Percentiles rank a stretch among this genome's conserved stretches.
Evolutionary conservation across 306 rosid species (phyloP).

Genomic region (Prinsepia uniflora): DNA sequence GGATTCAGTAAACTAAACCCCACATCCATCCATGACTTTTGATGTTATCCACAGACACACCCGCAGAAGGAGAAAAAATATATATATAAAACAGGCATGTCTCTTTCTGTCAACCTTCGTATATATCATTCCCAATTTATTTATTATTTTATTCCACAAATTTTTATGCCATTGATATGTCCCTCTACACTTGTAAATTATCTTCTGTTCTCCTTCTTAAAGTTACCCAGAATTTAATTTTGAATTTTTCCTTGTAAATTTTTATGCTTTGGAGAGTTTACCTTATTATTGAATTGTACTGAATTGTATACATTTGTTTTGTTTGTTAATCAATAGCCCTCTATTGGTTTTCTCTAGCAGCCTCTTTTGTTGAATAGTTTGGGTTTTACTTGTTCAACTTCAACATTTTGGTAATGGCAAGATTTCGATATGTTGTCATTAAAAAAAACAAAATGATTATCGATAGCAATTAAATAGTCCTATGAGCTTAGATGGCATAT

Average conservation of each 20-base stretch:
- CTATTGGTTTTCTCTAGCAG: not conserved
- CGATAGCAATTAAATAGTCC: not conserved
- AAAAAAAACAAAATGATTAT: not conserved
- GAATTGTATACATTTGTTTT: too few relatives aligned
- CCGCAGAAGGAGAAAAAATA: constrained; percentile 10
- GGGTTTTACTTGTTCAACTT: not conserved
- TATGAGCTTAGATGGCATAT: not conserved
- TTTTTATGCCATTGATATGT: constrained; percentile 5
- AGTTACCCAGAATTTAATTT: not conserved
- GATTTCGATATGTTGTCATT: too few relatives aligned
- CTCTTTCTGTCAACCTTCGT: constrained; percentile 25
- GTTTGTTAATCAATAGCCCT: not conserved
- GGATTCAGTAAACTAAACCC: not conserved
- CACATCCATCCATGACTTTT: constrained; percentile 26
- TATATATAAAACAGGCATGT: constrained; percentile 26
- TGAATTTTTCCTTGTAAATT: not conserved
- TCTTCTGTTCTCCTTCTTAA: not conserved
- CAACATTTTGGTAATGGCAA: too few relatives aligned
- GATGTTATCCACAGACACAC: constrained; percentile 44
- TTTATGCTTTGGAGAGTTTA: not conserved
- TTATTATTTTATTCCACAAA: constrained; percentile 13
- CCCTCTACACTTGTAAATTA: not conserved
- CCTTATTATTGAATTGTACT: too few relatives aligned
- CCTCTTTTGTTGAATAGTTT: not conserved
- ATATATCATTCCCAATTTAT: not conserved